phyloP scores from a whole-genome alignment of 805 yeast genomes.

The Starmerella floricola region DNA sequence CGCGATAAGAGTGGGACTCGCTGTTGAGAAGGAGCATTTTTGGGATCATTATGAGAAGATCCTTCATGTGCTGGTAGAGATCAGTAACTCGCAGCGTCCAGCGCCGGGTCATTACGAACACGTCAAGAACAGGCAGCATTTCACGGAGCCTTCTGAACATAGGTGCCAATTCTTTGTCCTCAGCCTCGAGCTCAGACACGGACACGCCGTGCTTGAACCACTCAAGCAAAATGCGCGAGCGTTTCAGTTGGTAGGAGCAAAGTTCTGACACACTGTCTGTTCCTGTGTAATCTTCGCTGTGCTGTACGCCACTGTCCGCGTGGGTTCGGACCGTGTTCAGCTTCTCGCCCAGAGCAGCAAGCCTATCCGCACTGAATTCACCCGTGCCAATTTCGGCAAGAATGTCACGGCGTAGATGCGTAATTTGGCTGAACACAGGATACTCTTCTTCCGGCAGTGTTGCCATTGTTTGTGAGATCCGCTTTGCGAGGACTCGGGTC shows the following conservation, averaged over 20 bases:
- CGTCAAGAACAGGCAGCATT: slow-evolving; percentile 64
- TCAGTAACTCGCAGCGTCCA: slow-evolving; percentile 98
- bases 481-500: neutral
- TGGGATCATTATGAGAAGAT: slow-evolving; percentile 61
- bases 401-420: slow-evolving; percentile 22
- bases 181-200: slow-evolving; percentile 22
- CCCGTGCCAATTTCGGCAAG: slow-evolving; percentile 11
- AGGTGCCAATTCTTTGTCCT: slow-evolving; percentile 39
- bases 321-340: slow-evolving; percentile 12
- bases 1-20: neutral
- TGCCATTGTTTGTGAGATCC: slow-evolving; percentile 1
- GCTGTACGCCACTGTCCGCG: neutral
- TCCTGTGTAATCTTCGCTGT: too few species aligned
- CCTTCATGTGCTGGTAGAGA: slow-evolving; percentile 67
- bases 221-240: slow-evolving; percentile 9
- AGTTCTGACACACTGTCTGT: too few species aligned
- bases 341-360: slow-evolving; percentile 6
- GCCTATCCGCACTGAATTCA: slow-evolving; percentile 3
- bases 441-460: slow-evolving; percentile 16
- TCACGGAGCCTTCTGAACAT: slow-evolving; percentile 52
- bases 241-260: slow-evolving; percentile 10
- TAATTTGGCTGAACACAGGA: slow-evolving; percentile 18
- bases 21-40: slow-evolving; percentile 23
- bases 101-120: slow-evolving; percentile 77
- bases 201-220: slow-evolving; percentile 21